Evolutionary conservation across 768 basidiomycete species (phyloP).

Genomic region (Boletus pseudo-olivaceus): DNA sequence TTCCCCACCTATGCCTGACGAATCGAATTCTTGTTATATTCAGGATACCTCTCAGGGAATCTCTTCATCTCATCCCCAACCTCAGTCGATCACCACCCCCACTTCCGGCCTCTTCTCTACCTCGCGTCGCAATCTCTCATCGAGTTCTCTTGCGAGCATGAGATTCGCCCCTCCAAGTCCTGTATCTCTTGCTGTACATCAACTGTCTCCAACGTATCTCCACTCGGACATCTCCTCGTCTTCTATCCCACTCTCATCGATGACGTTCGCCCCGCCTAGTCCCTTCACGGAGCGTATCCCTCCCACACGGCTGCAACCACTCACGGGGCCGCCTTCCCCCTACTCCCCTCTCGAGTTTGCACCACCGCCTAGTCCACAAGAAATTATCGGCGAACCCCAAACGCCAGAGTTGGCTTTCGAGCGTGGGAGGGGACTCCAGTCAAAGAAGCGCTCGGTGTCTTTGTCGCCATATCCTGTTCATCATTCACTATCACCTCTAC

Average conservation of each 20-base stretch:
- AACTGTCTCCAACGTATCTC: constrained; percentile 9
- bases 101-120: constrained; percentile 19
- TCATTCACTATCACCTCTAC: constrained; percentile 31
- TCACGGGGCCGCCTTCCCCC: constrained; percentile 25
- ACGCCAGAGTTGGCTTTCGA: constrained; percentile 45
- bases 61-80: constrained; percentile 12
- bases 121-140: constrained; percentile 16
- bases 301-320: constrained; percentile 10
- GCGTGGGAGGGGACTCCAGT: constrained; percentile 23
- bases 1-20: constrained; percentile 28
- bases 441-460: constrained; percentile 28
- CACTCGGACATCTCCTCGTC: constrained; percentile 10
- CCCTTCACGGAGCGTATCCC: constrained; percentile 14
- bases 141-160: constrained; percentile 30
- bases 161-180: constrained; percentile 32
- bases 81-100: constrained; percentile 19
- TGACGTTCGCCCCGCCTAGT: constrained; percentile 30
- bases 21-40: not conserved
- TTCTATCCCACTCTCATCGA: constrained; percentile 25
- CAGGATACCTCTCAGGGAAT: not conserved
- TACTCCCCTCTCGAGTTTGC: constrained; percentile 32
- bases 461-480: constrained; percentile 25
- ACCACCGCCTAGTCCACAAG: constrained; percentile 13
- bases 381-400: constrained; percentile 34
- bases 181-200: constrained; percentile 1